Percentiles rank a stretch among this genome's conserved stretches.
phyloP scores from a whole-genome alignment of 2,329 filamentous ascomycete species.

The Tolypocladium capitatum region DNA sequence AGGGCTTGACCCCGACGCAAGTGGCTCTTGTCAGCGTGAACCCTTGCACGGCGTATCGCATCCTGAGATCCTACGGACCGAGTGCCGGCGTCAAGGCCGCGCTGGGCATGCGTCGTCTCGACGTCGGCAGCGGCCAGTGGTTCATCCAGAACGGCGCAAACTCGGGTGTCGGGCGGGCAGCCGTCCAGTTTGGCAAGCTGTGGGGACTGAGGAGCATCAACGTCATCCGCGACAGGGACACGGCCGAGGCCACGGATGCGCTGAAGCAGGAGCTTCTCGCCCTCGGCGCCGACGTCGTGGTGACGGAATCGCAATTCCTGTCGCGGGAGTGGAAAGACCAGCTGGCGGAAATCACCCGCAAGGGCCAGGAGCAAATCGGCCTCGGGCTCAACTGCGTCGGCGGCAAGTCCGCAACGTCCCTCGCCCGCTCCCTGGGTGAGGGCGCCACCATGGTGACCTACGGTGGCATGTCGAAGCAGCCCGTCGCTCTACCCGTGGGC shows the following conservation, averaged over 20 bases:
- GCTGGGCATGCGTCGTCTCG: slow-evolving; percentile 31
- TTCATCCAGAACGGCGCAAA: slow-evolving; percentile 97
- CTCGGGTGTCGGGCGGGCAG: slow-evolving; percentile 78
- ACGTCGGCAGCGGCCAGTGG: slow-evolving; percentile 56
- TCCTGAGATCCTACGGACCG: slow-evolving; percentile 67
- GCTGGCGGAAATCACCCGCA: slow-evolving; percentile 53
- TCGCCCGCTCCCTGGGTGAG: slow-evolving; percentile 60
- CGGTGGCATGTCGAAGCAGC: slow-evolving; percentile 86
- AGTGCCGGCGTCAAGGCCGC: slow-evolving; percentile 30
- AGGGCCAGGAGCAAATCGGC: slow-evolving; percentile 56
- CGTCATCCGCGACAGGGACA: slow-evolving; percentile 62
- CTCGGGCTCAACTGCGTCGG: slow-evolving; percentile 90
- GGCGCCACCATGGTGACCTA: slow-evolving; percentile 78
- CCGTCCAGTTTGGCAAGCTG: slow-evolving; percentile 71
- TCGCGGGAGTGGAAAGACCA: slow-evolving; percentile 47
- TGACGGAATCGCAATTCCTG: slow-evolving; percentile 42
- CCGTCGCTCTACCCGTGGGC: slow-evolving; percentile 66
- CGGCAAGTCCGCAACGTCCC: slow-evolving; percentile 64
- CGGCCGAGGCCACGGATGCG: slow-evolving; percentile 48
- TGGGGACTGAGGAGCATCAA: slow-evolving; percentile 93
- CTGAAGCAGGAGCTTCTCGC: slow-evolving; percentile 37
- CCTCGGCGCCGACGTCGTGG: slow-evolving; percentile 43
- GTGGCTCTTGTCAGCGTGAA: slow-evolving; percentile 85
- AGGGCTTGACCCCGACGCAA: slow-evolving; percentile 60
- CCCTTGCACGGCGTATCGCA: slow-evolving; percentile 85